A percentile compares a stretch with the other conserved stretches of the same genome.
Evolutionary conservation across 306 rosid genomes (phyloP).

Genomic region (Trichosanthes truncata): DNA sequence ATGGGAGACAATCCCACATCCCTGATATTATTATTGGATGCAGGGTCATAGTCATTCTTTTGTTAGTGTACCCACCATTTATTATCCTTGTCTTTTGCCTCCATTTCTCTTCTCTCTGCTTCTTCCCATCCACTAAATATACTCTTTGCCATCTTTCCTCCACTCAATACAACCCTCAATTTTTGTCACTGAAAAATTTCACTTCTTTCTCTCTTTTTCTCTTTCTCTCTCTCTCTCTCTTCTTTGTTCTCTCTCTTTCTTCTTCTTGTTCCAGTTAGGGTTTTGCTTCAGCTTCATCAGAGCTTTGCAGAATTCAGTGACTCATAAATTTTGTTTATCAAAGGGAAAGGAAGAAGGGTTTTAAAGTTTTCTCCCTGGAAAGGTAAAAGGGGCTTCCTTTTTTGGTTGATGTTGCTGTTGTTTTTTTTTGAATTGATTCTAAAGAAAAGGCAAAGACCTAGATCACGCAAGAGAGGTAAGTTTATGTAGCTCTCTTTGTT

Average conservation of each 20-base stretch:
- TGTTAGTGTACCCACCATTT: conserved; percentile 74
- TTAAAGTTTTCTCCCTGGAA: not conserved
- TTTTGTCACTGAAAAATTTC: conserved; percentile 37
- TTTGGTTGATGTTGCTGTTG: not conserved
- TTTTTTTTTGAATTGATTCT: conserved; percentile 6
- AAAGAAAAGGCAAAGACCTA: conserved; percentile 7
- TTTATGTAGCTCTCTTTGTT: conserved; percentile 7
- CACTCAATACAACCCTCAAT: conserved; percentile 17
- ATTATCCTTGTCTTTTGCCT: conserved; percentile 87
- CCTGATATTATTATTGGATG: conserved; percentile 65
- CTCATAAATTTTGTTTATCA: not conserved
- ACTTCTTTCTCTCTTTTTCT: not conserved
- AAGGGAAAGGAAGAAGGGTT: not conserved
- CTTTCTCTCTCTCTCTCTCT: too few relatives aligned
- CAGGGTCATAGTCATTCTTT: conserved; percentile 84
- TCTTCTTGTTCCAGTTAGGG: not conserved
- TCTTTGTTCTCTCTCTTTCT: not conserved
- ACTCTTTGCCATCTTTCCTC: conserved; percentile 29
- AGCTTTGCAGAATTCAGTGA: not conserved
- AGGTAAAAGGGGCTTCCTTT: conserved; percentile 6
- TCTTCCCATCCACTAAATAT: conserved; percentile 83
- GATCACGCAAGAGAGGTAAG: conserved; percentile 6
- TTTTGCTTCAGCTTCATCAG: conserved; percentile 14
- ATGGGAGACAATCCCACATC: conserved; percentile 53
- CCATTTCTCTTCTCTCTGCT: conserved; percentile 40